These are phyloP conservation scores for Penicillium flavigenum DNA, from an alignment of 495 filamentous ascomycete species.

Conservation along the genomic window DNA sequence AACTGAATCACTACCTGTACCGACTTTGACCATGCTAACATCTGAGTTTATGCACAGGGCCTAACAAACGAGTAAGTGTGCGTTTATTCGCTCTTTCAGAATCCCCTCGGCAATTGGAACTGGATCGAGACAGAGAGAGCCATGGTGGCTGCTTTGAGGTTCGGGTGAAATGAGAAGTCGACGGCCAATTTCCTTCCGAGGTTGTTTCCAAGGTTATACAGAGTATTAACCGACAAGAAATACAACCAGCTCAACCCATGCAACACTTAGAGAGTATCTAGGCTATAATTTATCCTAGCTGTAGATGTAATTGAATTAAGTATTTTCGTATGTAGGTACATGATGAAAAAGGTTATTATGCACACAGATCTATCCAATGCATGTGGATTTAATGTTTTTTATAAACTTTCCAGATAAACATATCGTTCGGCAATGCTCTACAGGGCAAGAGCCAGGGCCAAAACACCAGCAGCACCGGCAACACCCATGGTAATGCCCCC, in stretches of 20 bases:
- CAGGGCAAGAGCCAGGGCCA: slow-evolving; percentile 15
- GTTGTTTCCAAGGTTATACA: too few species aligned
- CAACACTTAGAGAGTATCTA: not conserved
- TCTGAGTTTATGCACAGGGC: too few species aligned
- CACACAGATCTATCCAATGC: not conserved
- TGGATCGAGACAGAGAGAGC: too few species aligned
- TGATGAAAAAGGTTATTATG: not conserved
- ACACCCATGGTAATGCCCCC: slow-evolving; percentile 16
- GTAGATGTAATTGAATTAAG: not conserved
- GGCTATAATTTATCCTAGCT: not conserved
- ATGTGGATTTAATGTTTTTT: not conserved
- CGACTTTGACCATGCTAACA: too few species aligned
- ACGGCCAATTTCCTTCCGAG: too few species aligned
- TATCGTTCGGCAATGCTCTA: not conserved
- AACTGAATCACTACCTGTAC: too few species aligned
- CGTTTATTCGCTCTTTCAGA: too few species aligned
- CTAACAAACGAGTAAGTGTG: too few species aligned
- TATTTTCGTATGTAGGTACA: not conserved
- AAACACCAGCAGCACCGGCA: slow-evolving; percentile 17
- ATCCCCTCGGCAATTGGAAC: too few species aligned
- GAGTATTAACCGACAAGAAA: not conserved
- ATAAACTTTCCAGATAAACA: not conserved
- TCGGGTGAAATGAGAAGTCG: too few species aligned
- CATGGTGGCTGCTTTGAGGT: too few species aligned
- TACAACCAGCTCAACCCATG: not conserved